Conservation (phyloP, 2,329 filamentous ascomycete species). For the Aspergillus novoparasiticus region DNA sequence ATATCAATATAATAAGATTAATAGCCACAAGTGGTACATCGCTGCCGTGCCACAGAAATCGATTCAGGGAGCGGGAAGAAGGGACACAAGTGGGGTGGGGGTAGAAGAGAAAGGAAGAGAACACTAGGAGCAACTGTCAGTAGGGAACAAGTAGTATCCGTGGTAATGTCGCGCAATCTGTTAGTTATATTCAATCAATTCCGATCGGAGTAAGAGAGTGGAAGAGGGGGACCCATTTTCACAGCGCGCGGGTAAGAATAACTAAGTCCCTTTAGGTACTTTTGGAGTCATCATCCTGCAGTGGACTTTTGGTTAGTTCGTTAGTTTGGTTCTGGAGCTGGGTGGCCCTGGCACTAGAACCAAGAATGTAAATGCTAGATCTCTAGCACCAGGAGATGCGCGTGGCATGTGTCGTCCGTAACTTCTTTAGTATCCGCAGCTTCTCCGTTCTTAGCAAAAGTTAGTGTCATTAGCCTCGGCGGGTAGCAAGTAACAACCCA, state of each 20-base stretch:
- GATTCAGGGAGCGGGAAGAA: constrained; percentile 4
- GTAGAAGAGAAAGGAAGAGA: neutral
- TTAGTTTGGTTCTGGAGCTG: constrained; percentile 1
- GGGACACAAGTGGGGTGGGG: constrained; percentile 8
- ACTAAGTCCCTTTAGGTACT: constrained; percentile 10
- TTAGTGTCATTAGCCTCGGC: constrained; percentile 12
- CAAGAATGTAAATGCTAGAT: constrained; percentile 2
- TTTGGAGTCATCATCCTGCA: constrained; percentile 19
- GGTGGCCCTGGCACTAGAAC: constrained; percentile 13
- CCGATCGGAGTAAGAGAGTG: constrained; percentile 19
- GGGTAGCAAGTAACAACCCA: constrained; percentile 6
- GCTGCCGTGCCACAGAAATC: constrained; percentile 23
- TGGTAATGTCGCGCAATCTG: constrained; percentile 20
- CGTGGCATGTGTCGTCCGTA: constrained; percentile 1
- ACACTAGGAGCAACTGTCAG: constrained; percentile 4
- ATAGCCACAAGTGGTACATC: constrained; percentile 19
- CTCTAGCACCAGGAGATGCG: constrained; percentile 2
- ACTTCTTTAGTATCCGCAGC: neutral
- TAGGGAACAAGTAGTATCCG: constrained; percentile 8
- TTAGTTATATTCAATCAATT: constrained; percentile 23
- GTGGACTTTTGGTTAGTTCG: constrained; percentile 14
- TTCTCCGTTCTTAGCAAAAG: constrained; percentile 2
- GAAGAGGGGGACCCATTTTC: constrained; percentile 13
- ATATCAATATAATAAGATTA: constrained; percentile 7
- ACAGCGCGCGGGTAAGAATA: constrained; percentile 7